These are phyloP conservation scores for Plasmodium falciparum DNA, from an alignment of 169 alveolate species.

Conservation along the genomic window DNA sequence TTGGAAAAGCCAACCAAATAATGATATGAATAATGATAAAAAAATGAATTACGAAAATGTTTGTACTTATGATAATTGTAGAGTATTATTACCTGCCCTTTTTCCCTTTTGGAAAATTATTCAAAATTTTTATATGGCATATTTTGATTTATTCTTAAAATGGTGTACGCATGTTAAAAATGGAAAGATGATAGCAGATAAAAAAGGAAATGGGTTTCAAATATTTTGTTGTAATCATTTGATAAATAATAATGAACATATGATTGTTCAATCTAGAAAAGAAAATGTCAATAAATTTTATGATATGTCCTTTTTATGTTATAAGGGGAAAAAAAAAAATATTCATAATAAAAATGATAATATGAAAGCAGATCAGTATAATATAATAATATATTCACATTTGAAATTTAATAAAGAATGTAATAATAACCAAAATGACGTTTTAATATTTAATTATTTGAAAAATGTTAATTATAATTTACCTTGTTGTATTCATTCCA, in stretches of 20 bases:
- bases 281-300: neutral
- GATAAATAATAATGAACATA: neutral
- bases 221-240: neutral
- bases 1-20: neutral
- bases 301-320: neutral
- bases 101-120: neutral
- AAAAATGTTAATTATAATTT: conserved; percentile 20
- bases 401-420: neutral
- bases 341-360: neutral
- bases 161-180: too few species aligned
- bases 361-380: neutral
- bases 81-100: too few species aligned
- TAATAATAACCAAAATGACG: neutral
- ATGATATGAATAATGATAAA: neutral
- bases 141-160: neutral
- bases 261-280: neutral
- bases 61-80: neutral
- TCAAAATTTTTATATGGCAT: neutral
- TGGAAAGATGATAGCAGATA: neutral
- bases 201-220: neutral
- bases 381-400: too few species aligned
- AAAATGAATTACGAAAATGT: neutral
- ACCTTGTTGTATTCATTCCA: conserved; percentile 54
- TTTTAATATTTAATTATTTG: conserved; percentile 13
- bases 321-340: neutral